phyloP scores from a whole-genome alignment of 768 basidiomycete species.

The Calocybe indica region DNA sequence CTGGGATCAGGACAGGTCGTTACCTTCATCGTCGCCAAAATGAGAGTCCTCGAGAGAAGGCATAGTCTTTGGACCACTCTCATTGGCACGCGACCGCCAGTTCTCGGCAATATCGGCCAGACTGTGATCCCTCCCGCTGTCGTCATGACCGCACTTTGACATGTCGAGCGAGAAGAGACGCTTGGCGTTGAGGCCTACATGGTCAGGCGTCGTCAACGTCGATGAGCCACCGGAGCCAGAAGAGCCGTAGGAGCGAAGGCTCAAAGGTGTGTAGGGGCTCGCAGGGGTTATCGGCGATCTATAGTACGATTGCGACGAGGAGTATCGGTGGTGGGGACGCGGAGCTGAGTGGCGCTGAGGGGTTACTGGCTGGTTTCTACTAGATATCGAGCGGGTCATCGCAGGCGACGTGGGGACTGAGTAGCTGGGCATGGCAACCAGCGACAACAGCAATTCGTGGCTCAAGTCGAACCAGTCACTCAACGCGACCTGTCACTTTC shows the following conservation, averaged over 20 bases:
- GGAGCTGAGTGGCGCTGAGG: slow-evolving; percentile 51
- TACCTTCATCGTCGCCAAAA: slow-evolving; percentile 41
- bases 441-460: not conserved
- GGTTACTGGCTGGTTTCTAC: slow-evolving; percentile 47
- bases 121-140: slow-evolving; percentile 33
- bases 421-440: slow-evolving; percentile 18
- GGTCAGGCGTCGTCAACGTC: slow-evolving; percentile 56
- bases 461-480: too few species aligned
- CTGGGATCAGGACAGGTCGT: slow-evolving; percentile 17
- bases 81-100: slow-evolving; percentile 68
- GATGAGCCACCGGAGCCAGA: slow-evolving; percentile 48
- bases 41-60: slow-evolving; percentile 43
- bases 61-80: slow-evolving; percentile 66
- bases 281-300: slow-evolving; percentile 60
- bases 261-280: slow-evolving; percentile 68
- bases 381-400: slow-evolving; percentile 29
- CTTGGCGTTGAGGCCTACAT: slow-evolving; percentile 30
- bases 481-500: slow-evolving; percentile 4
- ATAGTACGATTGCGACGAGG: slow-evolving; percentile 35
- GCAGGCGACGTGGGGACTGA: slow-evolving; percentile 44
- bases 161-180: slow-evolving; percentile 45
- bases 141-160: slow-evolving; percentile 11
- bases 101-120: slow-evolving; percentile 59
- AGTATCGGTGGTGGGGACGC: slow-evolving; percentile 39
- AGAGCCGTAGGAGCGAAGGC: slow-evolving; percentile 55